phyloP scores from a whole-genome alignment of 345 rosid species.

The Euphorbia tirucalli region DNA sequence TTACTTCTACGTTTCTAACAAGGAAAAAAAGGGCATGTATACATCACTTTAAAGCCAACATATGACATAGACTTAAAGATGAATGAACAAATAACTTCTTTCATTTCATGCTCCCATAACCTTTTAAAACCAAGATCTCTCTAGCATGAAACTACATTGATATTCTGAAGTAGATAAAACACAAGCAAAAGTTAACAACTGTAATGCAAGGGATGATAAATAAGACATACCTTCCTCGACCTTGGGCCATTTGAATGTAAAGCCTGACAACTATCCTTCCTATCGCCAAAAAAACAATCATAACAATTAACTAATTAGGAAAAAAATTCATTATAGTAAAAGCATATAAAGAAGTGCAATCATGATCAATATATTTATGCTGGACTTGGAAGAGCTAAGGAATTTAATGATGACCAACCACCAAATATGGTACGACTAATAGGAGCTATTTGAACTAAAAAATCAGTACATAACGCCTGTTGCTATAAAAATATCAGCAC shows the following conservation, averaged over 20 bases:
- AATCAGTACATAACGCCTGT: not conserved
- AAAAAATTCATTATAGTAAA: not conserved
- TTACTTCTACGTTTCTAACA: not conserved
- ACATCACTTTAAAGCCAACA: not conserved
- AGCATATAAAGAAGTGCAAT: not conserved
- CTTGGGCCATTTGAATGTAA: slow-evolving; percentile 30
- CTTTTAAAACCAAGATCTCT: not conserved
- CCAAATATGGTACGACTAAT: too few relatives aligned
- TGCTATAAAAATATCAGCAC: not conserved
- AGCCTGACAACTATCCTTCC: slow-evolving; percentile 39
- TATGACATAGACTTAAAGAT: not conserved
- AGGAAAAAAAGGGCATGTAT: not conserved
- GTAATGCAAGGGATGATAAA: slow-evolving; percentile 1
- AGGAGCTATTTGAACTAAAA: too few relatives aligned
- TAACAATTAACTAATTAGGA: not conserved
- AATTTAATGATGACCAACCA: not conserved
- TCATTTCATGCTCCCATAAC: not conserved
- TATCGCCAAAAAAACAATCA: slow-evolving; percentile 18
- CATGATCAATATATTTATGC: not conserved
- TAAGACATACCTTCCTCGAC: slow-evolving; percentile 43
- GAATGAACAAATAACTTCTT: not conserved
- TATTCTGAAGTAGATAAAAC: not conserved
- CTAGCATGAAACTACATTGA: not conserved
- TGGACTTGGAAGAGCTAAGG: not conserved
- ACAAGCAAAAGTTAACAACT: not conserved